Evolutionary conservation across 2,329 filamentous ascomycete genomes (phyloP).

Genomic region (Claviceps sp.): DNA sequence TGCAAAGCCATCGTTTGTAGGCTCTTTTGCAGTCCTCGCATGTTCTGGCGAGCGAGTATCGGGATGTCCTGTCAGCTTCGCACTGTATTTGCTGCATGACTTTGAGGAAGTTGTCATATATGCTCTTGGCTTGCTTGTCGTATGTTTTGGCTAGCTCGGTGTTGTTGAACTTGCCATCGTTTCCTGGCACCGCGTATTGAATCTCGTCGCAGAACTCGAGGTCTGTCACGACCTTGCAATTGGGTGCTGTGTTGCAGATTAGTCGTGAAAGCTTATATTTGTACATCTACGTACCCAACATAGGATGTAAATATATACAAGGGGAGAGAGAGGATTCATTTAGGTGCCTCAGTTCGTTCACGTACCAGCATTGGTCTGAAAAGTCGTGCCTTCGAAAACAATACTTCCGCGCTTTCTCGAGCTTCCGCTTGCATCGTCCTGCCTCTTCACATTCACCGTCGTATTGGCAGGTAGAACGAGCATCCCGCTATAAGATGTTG

Average conservation of each 20-base stretch:
- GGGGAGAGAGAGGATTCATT: no score
- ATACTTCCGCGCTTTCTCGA: slow-evolving; percentile 52
- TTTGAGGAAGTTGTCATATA: slow-evolving; percentile 69
- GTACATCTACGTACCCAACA: no score
- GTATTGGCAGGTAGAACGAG: slow-evolving; percentile 48
- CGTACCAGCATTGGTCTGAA: slow-evolving; percentile 65
- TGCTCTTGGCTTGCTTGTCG: slow-evolving; percentile 55
- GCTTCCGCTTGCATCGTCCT: slow-evolving; percentile 12
- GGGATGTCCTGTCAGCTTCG: slow-evolving; percentile 56
- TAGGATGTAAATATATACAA: no score
- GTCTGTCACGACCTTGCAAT: slow-evolving; percentile 76
- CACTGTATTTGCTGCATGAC: slow-evolving; percentile 77
- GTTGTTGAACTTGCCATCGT: slow-evolving; percentile 48
- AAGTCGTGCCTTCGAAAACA: slow-evolving; percentile 60
- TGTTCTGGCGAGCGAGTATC: slow-evolving; percentile 66
- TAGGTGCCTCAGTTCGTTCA: slow-evolving; percentile 1
- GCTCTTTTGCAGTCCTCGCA: slow-evolving; percentile 66
- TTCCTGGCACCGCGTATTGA: slow-evolving; percentile 82
- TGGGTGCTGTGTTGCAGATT: slow-evolving; percentile 40
- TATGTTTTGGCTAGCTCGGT: slow-evolving; percentile 57
- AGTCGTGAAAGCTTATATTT: background rate
- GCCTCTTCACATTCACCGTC: slow-evolving; percentile 29
- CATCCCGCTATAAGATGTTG: slow-evolving; percentile 58
- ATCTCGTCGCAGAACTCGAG: slow-evolving; percentile 81
- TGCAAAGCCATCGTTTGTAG: slow-evolving; percentile 93